These are phyloP conservation scores for Trematosphaeria pertusa DNA, from an alignment of 2,329 filamentous ascomycete species.

Conservation along the genomic window DNA sequence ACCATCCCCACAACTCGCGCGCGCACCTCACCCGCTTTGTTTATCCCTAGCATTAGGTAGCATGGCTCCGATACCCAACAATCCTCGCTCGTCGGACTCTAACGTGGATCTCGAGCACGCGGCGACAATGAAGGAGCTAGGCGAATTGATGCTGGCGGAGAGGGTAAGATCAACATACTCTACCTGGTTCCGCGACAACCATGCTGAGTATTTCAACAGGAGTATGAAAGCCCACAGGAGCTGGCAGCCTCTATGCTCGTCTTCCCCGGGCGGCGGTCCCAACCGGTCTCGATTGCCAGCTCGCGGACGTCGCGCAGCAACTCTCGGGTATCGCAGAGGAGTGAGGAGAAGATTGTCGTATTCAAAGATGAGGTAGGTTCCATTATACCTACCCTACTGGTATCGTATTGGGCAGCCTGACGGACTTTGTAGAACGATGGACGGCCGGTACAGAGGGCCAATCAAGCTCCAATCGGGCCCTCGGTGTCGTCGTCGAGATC, in stretches of 20 bases:
- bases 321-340: not conserved
- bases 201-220: not conserved
- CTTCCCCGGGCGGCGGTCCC: not conserved
- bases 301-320: not conserved
- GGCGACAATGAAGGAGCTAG: slow-evolving; percentile 8
- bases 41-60: no score
- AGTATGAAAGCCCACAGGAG: slow-evolving; percentile 1
- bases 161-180: not conserved
- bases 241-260: not conserved
- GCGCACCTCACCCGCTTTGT: no score
- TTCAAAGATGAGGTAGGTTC: not conserved
- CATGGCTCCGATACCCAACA: not conserved
- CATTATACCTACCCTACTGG: no score
- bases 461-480: no score
- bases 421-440: no score
- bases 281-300: not conserved
- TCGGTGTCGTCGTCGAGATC: not conserved
- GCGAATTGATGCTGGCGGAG: slow-evolving; percentile 7
- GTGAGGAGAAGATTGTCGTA: not conserved
- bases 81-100: slow-evolving; percentile 12
- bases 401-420: no score
- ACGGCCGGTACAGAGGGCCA: no score
- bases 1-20: no score
- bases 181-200: not conserved
- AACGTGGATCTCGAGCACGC: slow-evolving; percentile 12